Evolutionary conservation across 1,139 yeast genomes (phyloP), one percentile per base, ranked within the genome.

Genomic region (Saccharomyces hybrid): DNA sequence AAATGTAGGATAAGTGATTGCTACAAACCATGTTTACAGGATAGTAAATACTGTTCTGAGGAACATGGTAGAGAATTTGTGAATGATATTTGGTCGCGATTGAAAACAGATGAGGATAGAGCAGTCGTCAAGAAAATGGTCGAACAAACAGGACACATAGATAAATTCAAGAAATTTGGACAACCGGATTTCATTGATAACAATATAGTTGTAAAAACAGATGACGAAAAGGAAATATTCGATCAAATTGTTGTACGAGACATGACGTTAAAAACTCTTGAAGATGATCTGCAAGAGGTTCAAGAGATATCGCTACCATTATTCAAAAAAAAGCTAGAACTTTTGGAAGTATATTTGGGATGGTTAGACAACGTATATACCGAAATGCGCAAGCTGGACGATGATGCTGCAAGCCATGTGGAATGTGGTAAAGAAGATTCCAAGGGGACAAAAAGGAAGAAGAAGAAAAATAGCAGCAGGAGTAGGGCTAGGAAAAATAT

Each of bases 11-110:
- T 87, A 13, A 69, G 71, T 0, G 71, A 68, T 1, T 91, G 98
- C 66, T 77, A 70, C 58, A 75, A 77, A 52, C 88, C 95, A 0
- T 81, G 88, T 32, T 57, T 58, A 3, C 70, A 68, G 7, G 63
- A 60, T 32, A 81, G 90, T 48, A 89, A 90, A 68, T 91, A 88
- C 68, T 91, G 98, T 67, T 72, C 82, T 25, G 77, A 75, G 29
- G 86, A 81, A 38, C 96, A 91, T 69, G 97, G 96, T 0, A 56
- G 79, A 26, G 63, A 67, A 55, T 89, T 75, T 63, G 77, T 88
- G 74, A 68, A 67, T 53, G 58, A 56, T 1, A 52, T 75, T 50
- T 54, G 69, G 29, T 58, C 61, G 7, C 64, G 65, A 48, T 52
- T 68, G 19, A 55, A 60, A 23, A 49, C 44, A 5, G 53, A 54